These are phyloP conservation scores for Crepidotus variabilis DNA, from an alignment of 768 basidiomycete genomes.

Conservation along the genomic window DNA sequence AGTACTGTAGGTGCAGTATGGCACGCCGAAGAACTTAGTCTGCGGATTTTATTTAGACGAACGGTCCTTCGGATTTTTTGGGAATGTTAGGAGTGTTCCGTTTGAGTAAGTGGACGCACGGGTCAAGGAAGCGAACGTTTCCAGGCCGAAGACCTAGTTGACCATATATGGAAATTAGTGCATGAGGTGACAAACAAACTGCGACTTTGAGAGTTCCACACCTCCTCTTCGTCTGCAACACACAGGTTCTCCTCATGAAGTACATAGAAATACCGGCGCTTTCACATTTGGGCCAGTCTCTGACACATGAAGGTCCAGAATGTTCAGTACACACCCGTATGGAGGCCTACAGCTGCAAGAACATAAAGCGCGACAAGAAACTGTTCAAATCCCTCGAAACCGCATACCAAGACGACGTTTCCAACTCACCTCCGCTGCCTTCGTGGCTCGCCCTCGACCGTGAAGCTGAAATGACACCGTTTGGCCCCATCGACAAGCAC, in stretches of 20 bases:
- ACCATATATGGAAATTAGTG: conserved; percentile 1
- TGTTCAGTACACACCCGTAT: conserved; percentile 88
- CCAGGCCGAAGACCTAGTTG: background rate
- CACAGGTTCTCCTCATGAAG: conserved; percentile 55
- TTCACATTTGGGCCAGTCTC: conserved; percentile 69
- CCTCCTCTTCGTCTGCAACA: background rate
- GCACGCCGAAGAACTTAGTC: too few species aligned
- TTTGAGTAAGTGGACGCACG: too few species aligned
- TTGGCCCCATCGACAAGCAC: conserved; percentile 87
- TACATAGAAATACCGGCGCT: conserved; percentile 85
- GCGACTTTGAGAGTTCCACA: background rate
- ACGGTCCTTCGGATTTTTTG: too few species aligned
- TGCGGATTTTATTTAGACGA: too few species aligned
- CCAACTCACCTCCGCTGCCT: conserved; percentile 80
- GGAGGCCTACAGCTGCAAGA: conserved; percentile 98
- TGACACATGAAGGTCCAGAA: conserved; percentile 84
- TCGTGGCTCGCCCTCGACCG: conserved; percentile 70
- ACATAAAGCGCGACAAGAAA: conserved; percentile 94
- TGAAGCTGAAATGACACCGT: conserved; percentile 79
- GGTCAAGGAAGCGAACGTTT: background rate
- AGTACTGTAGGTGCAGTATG: too few species aligned
- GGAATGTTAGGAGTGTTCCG: too few species aligned
- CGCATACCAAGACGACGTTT: conserved; percentile 78
- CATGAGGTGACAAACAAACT: conserved; percentile 8
- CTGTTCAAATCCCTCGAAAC: conserved; percentile 91